Evolutionary conservation across 495 filamentous ascomycete genomes (phyloP).

Genomic region (Terfezia claveryi): DNA sequence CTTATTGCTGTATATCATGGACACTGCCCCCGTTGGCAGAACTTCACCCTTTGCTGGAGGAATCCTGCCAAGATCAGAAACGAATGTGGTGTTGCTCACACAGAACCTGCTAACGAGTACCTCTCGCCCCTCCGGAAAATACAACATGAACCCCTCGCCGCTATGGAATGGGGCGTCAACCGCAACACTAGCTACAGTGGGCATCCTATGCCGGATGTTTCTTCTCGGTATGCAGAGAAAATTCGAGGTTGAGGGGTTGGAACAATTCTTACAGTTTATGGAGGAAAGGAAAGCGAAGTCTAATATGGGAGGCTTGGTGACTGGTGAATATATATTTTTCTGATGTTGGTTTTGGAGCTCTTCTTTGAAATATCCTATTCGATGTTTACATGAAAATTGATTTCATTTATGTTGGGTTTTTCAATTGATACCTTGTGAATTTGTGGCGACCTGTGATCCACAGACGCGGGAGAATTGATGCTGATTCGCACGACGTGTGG

Average conservation of each 20-base stretch:
- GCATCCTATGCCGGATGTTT: slow-evolving; percentile 8
- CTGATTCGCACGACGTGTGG: background rate
- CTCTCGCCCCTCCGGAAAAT: too few relatives aligned
- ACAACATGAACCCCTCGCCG: background rate
- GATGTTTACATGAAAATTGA: background rate
- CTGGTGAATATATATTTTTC: slow-evolving; percentile 24
- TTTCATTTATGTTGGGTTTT: background rate
- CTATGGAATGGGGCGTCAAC: slow-evolving; percentile 1
- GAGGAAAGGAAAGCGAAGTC: slow-evolving; percentile 28
- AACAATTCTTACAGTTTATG: slow-evolving; percentile 35
- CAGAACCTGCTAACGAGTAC: too few relatives aligned
- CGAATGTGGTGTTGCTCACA: too few relatives aligned
- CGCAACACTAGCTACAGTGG: background rate
- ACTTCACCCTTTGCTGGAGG: too few relatives aligned
- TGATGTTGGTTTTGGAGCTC: background rate
- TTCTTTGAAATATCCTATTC: background rate
- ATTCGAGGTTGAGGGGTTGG: slow-evolving; percentile 34
- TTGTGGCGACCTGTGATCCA: background rate
- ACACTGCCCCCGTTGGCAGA: too few relatives aligned
- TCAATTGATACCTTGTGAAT: background rate
- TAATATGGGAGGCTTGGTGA: slow-evolving; percentile 37
- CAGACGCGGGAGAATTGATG: background rate
- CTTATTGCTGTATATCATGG: too few relatives aligned
- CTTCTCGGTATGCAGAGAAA: slow-evolving; percentile 8
- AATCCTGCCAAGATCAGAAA: too few relatives aligned